Evolutionary conservation across 164 flowering plant species (phyloP).

Genomic region (Macadamia integrifolia): DNA sequence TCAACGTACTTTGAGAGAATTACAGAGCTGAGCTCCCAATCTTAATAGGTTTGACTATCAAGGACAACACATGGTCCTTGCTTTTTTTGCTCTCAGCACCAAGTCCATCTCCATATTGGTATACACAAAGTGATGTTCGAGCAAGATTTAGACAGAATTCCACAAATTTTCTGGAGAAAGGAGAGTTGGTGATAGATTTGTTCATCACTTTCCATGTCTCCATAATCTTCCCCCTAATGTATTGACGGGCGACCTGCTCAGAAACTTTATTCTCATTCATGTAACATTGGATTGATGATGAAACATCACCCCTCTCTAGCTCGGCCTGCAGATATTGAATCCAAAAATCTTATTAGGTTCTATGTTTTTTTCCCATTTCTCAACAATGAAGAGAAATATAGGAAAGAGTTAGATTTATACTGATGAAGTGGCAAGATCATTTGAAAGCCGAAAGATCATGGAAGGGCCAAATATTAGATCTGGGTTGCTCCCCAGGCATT

Average conservation of each 20-base stretch:
- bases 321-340: conserved; percentile 11
- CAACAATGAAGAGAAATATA: no score
- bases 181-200: background rate
- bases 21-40: background rate
- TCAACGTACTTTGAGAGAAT: background rate
- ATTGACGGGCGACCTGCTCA: conserved; percentile 11
- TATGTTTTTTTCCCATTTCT: no score
- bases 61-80: background rate
- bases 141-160: conserved; percentile 5
- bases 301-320: background rate
- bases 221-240: conserved; percentile 10
- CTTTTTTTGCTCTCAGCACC: conserved; percentile 8
- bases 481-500: conserved; percentile 13
- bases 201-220: conserved; percentile 21
- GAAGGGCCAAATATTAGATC: conserved; percentile 20
- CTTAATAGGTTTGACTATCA: conserved; percentile 9
- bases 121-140: background rate
- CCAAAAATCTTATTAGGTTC: no score
- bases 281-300: conserved; percentile 13
- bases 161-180: conserved; percentile 6
- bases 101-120: conserved; percentile 16
- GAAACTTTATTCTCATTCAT: conserved; percentile 11
- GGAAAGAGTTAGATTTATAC: conserved; percentile 8
- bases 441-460: conserved; percentile 31
- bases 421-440: conserved; percentile 3